Evolutionary conservation across 257 asterid genomes (phyloP).

Genomic region (Nicotiana noctiflora): DNA sequence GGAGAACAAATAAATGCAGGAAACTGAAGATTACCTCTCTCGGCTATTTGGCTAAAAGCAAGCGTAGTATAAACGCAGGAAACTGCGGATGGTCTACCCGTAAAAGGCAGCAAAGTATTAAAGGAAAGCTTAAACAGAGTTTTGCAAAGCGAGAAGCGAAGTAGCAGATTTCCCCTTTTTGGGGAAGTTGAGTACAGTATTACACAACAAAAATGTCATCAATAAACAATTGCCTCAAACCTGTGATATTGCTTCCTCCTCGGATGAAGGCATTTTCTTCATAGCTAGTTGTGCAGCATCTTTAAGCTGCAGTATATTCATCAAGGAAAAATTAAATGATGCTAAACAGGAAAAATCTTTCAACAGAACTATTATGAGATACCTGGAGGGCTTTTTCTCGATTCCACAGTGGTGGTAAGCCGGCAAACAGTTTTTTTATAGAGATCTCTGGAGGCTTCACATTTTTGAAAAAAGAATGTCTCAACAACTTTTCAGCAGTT

Average conservation of each 20-base stretch:
- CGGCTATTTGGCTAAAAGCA: constrained; percentile 18
- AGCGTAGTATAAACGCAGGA: constrained; percentile 6
- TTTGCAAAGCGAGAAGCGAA: background rate
- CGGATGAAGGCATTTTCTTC: constrained; percentile 83
- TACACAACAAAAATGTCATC: background rate
- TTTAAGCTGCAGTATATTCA: constrained; percentile 51
- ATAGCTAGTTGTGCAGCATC: constrained; percentile 98
- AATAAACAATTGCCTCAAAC: constrained; percentile 28
- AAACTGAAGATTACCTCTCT: constrained; percentile 13
- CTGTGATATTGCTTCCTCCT: constrained; percentile 95
- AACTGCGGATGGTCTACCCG: background rate
- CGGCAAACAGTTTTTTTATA: no score
- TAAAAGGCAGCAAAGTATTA: background rate
- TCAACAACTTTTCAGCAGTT: no score
- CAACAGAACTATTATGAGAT: constrained; percentile 12
- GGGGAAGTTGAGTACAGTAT: background rate
- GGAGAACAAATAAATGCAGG: background rate
- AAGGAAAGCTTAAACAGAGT: background rate
- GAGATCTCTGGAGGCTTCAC: no score
- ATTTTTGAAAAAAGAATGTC: no score
- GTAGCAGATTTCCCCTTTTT: background rate
- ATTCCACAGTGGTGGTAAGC: no score
- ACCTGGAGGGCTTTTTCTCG: constrained; percentile 98
- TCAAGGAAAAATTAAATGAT: constrained; percentile 17
- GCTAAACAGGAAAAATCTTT: constrained; percentile 3